phyloP scores from a whole-genome alignment of 441 rosid species.

The Manihot esculenta region DNA sequence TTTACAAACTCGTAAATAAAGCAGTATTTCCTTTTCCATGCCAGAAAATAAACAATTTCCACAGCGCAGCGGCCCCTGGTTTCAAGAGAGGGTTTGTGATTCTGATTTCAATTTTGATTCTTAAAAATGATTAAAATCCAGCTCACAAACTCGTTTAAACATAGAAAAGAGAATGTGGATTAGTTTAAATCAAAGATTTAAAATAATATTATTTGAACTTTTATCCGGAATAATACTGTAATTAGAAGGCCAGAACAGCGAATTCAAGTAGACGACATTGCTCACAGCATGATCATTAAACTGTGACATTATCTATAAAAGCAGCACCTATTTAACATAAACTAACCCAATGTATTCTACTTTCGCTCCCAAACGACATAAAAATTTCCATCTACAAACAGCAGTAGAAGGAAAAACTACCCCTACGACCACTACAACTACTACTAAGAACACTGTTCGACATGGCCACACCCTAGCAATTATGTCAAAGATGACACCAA shows the following conservation, averaged over 20 bases:
- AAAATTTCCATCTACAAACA: slow-evolving; percentile 25
- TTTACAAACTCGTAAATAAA: no score
- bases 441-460: slow-evolving; percentile 27
- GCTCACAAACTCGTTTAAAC: no score
- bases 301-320: slow-evolving; percentile 31
- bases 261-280: slow-evolving; percentile 7
- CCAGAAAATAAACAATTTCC: no score
- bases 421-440: slow-evolving; percentile 32
- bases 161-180: no score
- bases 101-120: no score
- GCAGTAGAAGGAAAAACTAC: slow-evolving; percentile 11
- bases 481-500: slow-evolving; percentile 4
- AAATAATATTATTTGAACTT: no score
- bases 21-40: no score
- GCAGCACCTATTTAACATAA: slow-evolving; percentile 24
- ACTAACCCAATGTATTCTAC: slow-evolving; percentile 31
- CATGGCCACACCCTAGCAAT: slow-evolving; percentile 13
- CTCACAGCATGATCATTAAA: slow-evolving; percentile 18
- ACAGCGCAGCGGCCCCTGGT: no score
- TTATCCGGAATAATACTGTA: not conserved
- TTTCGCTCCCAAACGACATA: slow-evolving; percentile 17
- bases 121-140: no score
- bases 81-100: no score
- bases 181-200: no score
- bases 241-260: not conserved